phyloP scores from a whole-genome alignment of 768 basidiomycete genomes.

The Suillus lakei region DNA sequence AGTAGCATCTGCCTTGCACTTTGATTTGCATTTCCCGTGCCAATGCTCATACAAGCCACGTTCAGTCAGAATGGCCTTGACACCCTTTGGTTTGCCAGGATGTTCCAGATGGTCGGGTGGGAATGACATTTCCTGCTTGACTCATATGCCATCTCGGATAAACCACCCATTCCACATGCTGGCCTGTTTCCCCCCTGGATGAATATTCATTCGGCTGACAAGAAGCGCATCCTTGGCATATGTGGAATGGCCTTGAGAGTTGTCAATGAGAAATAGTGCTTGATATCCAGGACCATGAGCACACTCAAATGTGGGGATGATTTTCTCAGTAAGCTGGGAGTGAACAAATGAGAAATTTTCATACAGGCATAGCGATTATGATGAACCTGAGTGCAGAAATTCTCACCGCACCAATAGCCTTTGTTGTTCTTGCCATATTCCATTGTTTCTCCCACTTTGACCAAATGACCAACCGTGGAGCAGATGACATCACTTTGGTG shows the following conservation, averaged over 20 bases:
- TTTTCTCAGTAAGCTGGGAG: too few relatives aligned
- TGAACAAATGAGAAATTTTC: not conserved
- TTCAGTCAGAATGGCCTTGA: not conserved
- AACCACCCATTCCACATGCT: not conserved
- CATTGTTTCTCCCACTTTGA: slow-evolving; percentile 35
- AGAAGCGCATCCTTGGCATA: not conserved
- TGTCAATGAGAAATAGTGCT: too few relatives aligned
- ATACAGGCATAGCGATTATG: slow-evolving; percentile 4
- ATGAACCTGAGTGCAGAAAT: slow-evolving; percentile 41
- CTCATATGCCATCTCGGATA: not conserved
- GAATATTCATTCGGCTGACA: not conserved
- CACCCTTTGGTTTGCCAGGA: not conserved
- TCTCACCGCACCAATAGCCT: slow-evolving; percentile 42
- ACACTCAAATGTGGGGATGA: too few relatives aligned
- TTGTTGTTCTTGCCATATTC: slow-evolving; percentile 52
- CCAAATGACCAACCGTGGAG: slow-evolving; percentile 35
- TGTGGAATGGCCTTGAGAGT: too few relatives aligned
- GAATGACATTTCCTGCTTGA: not conserved
- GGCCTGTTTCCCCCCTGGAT: not conserved
- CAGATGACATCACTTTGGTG: slow-evolving; percentile 44
- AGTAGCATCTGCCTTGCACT: not conserved
- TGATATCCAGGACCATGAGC: too few relatives aligned
- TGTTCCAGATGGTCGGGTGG: not conserved
- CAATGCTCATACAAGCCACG: not conserved
- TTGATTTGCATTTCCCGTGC: not conserved